phyloP scores from a whole-genome alignment of 2,329 filamentous ascomycete species.

The Truncatella angustata region DNA sequence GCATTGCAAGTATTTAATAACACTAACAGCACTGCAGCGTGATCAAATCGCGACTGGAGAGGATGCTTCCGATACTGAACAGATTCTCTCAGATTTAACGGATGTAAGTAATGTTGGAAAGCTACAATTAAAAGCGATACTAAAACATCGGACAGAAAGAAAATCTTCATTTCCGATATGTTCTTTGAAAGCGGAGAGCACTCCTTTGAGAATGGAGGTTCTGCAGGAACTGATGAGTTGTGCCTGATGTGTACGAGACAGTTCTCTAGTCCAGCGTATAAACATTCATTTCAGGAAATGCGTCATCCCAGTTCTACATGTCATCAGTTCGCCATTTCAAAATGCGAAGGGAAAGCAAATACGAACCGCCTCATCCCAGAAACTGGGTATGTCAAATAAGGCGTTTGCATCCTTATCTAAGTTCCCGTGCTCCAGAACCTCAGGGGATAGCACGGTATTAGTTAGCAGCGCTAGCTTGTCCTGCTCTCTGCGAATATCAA shows the following conservation, averaged over 20 bases:
- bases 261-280: background rate
- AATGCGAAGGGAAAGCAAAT: too few relatives aligned
- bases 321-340: background rate
- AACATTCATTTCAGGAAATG: conserved; percentile 4
- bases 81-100: conserved; percentile 2
- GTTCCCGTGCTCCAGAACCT: background rate
- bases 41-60: background rate
- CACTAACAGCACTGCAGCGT: background rate
- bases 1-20: background rate
- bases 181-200: background rate
- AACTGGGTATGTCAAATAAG: conserved; percentile 4
- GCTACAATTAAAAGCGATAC: background rate
- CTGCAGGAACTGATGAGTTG: background rate
- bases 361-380: conserved; percentile 2
- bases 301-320: background rate
- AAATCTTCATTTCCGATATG: conserved; percentile 1
- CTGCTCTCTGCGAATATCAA: conserved; percentile 3
- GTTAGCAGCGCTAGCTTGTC: background rate
- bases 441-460: background rate
- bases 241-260: background rate
- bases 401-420: background rate
- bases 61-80: background rate
- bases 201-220: background rate
- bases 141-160: background rate
- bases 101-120: conserved; percentile 5